Evolutionary conservation across 495 filamentous ascomycete genomes (phyloP).

Genomic region (Durotheca rogersii): DNA sequence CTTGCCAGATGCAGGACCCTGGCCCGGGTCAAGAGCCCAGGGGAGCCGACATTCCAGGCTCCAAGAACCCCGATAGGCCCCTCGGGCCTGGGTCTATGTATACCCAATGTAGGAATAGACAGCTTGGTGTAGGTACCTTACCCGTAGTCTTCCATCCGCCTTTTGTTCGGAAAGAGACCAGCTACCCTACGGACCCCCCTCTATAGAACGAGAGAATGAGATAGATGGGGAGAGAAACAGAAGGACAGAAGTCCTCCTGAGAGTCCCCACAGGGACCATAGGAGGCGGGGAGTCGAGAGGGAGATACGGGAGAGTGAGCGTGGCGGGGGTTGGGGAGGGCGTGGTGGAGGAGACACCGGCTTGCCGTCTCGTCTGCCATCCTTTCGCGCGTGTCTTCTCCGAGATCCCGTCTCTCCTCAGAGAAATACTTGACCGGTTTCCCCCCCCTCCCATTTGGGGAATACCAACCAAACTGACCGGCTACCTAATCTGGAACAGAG

Average conservation of each 20-base stretch:
- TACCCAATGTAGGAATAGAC: not conserved
- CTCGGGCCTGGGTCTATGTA: not conserved
- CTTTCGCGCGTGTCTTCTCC: not conserved
- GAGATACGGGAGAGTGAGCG: no score
- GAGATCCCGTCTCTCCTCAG: not conserved
- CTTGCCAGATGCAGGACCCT: constrained; percentile 19
- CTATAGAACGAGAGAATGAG: constrained; percentile 5
- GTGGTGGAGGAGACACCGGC: no score
- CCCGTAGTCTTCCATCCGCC: constrained; percentile 1
- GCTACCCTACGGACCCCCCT: constrained; percentile 8
- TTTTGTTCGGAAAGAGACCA: constrained; percentile 5
- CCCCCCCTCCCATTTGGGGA: constrained; percentile 4
- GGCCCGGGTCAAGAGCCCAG: constrained; percentile 7
- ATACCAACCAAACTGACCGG: constrained; percentile 4
- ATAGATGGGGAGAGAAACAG: constrained; percentile 2
- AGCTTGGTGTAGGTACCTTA: not conserved
- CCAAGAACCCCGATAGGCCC: no score
- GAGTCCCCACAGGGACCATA: not conserved
- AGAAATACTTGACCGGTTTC: no score
- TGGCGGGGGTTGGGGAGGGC: no score
- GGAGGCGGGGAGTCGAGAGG: no score
- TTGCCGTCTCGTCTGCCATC: not conserved
- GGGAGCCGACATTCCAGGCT: constrained; percentile 2
- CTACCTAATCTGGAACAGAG: constrained; percentile 10
- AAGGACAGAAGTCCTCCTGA: no score